phyloP scores from a whole-genome alignment of 345 rosid genomes.

The Gossypium arboreum region DNA sequence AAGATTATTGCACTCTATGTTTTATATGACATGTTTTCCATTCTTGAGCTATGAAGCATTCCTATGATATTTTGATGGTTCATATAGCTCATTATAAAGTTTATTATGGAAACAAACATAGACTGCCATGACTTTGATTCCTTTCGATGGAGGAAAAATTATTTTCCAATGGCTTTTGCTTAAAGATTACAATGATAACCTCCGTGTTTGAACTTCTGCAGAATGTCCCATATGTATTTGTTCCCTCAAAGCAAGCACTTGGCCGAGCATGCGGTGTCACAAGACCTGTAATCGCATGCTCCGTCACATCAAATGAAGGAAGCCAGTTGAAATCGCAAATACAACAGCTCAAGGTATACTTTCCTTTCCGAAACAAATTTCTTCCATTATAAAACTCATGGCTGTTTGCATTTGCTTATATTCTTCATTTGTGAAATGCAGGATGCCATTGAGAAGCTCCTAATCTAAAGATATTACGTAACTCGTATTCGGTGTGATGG shows the following conservation, averaged over 20 bases:
- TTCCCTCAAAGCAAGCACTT: slow-evolving; percentile 90
- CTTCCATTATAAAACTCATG: not conserved
- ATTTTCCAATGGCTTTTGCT: not conserved
- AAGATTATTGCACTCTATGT: no score
- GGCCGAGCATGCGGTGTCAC: slow-evolving; percentile 97
- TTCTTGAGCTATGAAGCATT: no score
- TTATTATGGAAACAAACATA: not conserved
- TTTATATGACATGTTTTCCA: no score
- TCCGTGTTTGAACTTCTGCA: slow-evolving; percentile 24
- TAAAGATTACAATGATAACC: not conserved
- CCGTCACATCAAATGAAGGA: slow-evolving; percentile 81
- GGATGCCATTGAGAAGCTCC: slow-evolving; percentile 96
- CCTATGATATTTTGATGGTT: not conserved
- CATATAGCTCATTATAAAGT: not conserved
- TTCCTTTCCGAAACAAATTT: not conserved
- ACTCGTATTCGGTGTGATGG: slow-evolving; percentile 75
- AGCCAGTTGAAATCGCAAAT: slow-evolving; percentile 86
- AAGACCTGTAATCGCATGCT: slow-evolving; percentile 89
- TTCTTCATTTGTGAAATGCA: slow-evolving; percentile 27
- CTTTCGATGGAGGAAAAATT: not conserved
- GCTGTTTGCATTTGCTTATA: not conserved
- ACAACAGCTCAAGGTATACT: slow-evolving; percentile 71
- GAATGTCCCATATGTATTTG: slow-evolving; percentile 98
- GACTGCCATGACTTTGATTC: not conserved
- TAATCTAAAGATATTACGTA: slow-evolving; percentile 39